Conservation (phyloP, 2,329 filamentous ascomycete genomes). For the Fusarium odoratissimum region DNA sequence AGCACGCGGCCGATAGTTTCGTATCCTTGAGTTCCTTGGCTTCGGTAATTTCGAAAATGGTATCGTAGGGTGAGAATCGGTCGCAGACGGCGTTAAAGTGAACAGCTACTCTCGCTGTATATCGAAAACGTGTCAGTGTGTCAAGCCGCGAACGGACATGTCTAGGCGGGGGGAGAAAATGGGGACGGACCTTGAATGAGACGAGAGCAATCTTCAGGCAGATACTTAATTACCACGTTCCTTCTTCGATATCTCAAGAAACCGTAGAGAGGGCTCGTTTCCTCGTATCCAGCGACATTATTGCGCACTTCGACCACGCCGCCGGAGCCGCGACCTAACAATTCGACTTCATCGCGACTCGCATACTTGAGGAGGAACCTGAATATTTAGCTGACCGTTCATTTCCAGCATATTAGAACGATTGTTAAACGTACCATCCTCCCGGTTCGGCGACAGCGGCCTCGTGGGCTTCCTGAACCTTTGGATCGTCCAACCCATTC, state of each 20-base stretch:
- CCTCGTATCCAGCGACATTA: conserved; percentile 81
- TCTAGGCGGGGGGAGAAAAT: background rate
- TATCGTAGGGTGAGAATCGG: conserved; percentile 86
- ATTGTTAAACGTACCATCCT: conserved; percentile 79
- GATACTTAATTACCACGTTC: conserved; percentile 91
- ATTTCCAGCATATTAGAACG: background rate
- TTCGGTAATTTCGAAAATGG: conserved; percentile 79
- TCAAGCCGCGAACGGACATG: background rate
- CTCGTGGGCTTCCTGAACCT: conserved; percentile 87
- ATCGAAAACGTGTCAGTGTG: conserved; percentile 30
- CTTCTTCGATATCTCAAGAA: conserved; percentile 89
- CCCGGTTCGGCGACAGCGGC: conserved; percentile 82
- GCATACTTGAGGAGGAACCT: conserved; percentile 97
- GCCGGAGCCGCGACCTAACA: conserved; percentile 80
- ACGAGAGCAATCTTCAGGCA: conserved; percentile 90
- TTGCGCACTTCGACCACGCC: conserved; percentile 87
- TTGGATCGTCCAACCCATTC: conserved; percentile 88
- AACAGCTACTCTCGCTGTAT: conserved; percentile 80
- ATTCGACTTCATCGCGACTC: conserved; percentile 85
- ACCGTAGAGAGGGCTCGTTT: conserved; percentile 89
- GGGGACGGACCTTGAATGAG: conserved; percentile 83
- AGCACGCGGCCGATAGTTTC: conserved; percentile 87
- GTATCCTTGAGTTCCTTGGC: conserved; percentile 87
- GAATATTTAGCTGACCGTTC: conserved; percentile 29
- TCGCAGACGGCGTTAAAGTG: conserved; percentile 76